phyloP scores from a whole-genome alignment of 805 yeast genomes.

The Starmerella ratchasimensis region DNA sequence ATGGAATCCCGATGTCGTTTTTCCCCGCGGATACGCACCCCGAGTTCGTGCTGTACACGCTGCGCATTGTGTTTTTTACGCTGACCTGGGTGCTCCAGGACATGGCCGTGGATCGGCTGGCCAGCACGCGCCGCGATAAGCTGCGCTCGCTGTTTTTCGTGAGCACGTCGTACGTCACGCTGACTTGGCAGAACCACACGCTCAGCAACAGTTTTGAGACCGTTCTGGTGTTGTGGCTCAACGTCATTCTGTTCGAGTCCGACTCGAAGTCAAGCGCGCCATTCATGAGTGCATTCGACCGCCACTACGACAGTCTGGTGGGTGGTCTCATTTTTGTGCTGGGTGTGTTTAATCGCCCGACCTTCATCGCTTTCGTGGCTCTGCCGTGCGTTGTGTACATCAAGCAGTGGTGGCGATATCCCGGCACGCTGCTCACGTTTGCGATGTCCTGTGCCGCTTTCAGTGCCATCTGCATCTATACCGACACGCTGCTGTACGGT shows the following conservation, averaged over 20 bases:
- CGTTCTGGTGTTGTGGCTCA: slow-evolving; percentile 34
- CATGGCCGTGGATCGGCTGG: slow-evolving; percentile 36
- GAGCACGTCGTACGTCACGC: slow-evolving; percentile 53
- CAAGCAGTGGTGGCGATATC: slow-evolving; percentile 29
- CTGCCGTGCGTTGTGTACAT: slow-evolving; percentile 44
- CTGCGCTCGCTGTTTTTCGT: slow-evolving; percentile 29
- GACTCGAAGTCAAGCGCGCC: slow-evolving; percentile 13
- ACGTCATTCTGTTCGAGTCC: slow-evolving; percentile 37
- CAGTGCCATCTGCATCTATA: slow-evolving; percentile 29
- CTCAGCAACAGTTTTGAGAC: slow-evolving; percentile 78
- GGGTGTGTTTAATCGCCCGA: slow-evolving; percentile 74
- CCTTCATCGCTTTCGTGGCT: slow-evolving; percentile 62
- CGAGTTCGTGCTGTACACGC: slow-evolving; percentile 37
- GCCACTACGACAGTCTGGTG: slow-evolving; percentile 29
- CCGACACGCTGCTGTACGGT: slow-evolving; percentile 42
- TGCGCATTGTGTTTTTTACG: slow-evolving; percentile 37
- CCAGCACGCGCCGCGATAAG: slow-evolving; percentile 38
- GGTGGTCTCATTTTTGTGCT: slow-evolving; percentile 41
- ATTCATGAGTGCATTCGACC: slow-evolving; percentile 17
- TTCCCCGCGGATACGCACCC: slow-evolving; percentile 33
- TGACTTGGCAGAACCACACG: slow-evolving; percentile 72
- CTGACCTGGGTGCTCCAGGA: slow-evolving; percentile 28
- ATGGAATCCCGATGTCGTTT: slow-evolving; percentile 48
- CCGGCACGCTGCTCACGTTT: slow-evolving; percentile 27
- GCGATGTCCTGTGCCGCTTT: slow-evolving; percentile 28